Conservation (phyloP, 805 yeast species). For the Schizosaccharomyces pombe region DNA sequence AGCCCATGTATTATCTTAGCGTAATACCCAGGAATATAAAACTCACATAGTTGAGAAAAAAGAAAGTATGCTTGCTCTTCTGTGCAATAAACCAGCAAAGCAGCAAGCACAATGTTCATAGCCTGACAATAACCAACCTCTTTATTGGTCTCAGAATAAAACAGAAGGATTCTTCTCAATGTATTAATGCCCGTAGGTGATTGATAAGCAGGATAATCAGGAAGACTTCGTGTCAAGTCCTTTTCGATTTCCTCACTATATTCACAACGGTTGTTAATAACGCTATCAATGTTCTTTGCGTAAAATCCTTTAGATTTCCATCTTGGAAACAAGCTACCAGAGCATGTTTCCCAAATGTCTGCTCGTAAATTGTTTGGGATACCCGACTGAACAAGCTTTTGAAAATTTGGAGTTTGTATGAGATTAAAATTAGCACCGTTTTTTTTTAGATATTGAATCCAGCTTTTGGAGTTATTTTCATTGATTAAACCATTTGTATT, state of each 20-base stretch:
- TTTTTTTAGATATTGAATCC: conserved; percentile 73
- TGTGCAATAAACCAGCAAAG: conserved; percentile 40
- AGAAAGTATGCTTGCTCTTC: conserved; percentile 98
- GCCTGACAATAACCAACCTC: conserved; percentile 97
- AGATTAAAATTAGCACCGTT: conserved; percentile 70
- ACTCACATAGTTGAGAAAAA: conserved; percentile 54
- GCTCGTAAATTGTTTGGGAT: conserved; percentile 87
- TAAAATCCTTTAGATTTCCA: conserved; percentile 41
- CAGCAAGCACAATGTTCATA: conserved; percentile 56
- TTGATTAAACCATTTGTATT: conserved; percentile 68
- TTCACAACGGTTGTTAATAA: conserved; percentile 21
- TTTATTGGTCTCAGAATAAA: conserved; percentile 91
- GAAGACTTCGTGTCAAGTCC: conserved; percentile 79
- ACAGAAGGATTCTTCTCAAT: conserved; percentile 67
- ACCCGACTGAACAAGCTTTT: conserved; percentile 67
- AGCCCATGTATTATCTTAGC: conserved; percentile 97
- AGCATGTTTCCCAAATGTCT: conserved; percentile 81
- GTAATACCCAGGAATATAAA: conserved; percentile 80
- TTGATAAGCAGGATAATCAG: conserved; percentile 91
- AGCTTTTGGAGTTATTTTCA: conserved; percentile 58
- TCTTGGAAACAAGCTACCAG: conserved; percentile 63
- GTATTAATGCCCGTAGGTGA: conserved; percentile 61
- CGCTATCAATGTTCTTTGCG: conserved; percentile 21
- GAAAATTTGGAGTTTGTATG: conserved; percentile 50
- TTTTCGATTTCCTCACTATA: conserved; percentile 82